These are phyloP conservation scores for Aureobasidium leucospermi DNA, from an alignment of 2,329 filamentous ascomycete genomes.

Conservation along the genomic window DNA sequence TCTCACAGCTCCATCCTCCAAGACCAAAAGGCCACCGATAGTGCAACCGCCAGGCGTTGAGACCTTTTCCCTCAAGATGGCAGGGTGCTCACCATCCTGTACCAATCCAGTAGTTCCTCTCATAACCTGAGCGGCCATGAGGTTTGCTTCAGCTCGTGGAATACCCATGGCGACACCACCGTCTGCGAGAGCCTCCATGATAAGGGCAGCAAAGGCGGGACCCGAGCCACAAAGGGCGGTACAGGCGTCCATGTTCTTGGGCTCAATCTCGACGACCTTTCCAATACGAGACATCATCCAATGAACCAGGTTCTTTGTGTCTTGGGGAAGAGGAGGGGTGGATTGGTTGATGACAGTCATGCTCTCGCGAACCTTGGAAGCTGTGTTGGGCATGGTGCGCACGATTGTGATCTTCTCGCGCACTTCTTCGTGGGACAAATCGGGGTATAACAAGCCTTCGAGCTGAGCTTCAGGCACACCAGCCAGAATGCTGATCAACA, in stretches of 20 bases:
- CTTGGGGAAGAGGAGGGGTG: slow-evolving; percentile 49
- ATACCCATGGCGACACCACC: slow-evolving; percentile 74
- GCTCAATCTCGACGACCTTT: slow-evolving; percentile 59
- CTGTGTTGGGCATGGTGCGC: slow-evolving; percentile 79
- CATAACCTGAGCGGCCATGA: slow-evolving; percentile 76
- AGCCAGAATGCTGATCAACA: slow-evolving; percentile 74
- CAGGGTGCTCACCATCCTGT: slow-evolving; percentile 65
- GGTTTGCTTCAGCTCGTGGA: slow-evolving; percentile 62
- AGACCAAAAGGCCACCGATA: slow-evolving; percentile 62
- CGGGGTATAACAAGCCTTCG: slow-evolving; percentile 54
- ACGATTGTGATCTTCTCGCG: slow-evolving; percentile 53
- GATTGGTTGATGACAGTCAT: slow-evolving; percentile 70
- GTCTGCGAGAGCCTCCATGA: slow-evolving; percentile 69
- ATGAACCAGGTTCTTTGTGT: slow-evolving; percentile 52
- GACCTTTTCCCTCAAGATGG: slow-evolving; percentile 68
- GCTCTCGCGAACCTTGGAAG: slow-evolving; percentile 66
- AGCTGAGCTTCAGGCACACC: slow-evolving; percentile 67
- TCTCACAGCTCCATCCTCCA: slow-evolving; percentile 66
- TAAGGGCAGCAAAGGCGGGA: slow-evolving; percentile 67
- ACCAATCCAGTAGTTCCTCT: slow-evolving; percentile 63
- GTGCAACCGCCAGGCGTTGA: slow-evolving; percentile 71
- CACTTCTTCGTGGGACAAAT: slow-evolving; percentile 40
- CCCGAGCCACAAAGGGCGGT: slow-evolving; percentile 70
- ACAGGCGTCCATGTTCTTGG: slow-evolving; percentile 61
- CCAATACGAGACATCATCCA: slow-evolving; percentile 75